Percentiles rank a stretch among this genome's conserved stretches.
Conservation (phyloP, 768 basidiomycete species). For the Arthromyces matolae region DNA sequence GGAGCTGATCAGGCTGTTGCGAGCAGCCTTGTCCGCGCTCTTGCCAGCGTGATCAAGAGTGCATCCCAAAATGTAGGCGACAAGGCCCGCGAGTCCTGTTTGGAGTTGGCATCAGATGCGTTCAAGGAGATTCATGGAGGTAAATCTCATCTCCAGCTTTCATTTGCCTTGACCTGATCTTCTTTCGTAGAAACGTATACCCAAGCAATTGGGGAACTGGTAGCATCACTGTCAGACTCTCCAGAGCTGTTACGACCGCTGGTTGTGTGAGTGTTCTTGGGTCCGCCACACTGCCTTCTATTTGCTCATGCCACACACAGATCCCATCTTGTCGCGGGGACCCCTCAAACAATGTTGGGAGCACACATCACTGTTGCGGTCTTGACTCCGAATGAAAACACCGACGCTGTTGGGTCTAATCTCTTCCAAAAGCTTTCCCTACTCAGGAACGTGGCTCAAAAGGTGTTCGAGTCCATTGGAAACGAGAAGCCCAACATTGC, state of each 20-base stretch:
- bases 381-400: constrained; percentile 48
- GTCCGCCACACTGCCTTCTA: neutral
- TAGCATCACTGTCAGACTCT: constrained; percentile 60
- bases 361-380: constrained; percentile 60
- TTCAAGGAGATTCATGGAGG: constrained; percentile 74
- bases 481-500: constrained; percentile 70
- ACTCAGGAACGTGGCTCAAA: constrained; percentile 63
- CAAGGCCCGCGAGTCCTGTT: constrained; percentile 64
- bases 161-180: neutral
- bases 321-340: constrained; percentile 60
- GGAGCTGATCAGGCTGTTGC: constrained; percentile 67
- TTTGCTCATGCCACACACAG: constrained; percentile 29
- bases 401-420: constrained; percentile 32
- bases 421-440: constrained; percentile 66
- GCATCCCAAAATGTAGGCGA: constrained; percentile 75
- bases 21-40: constrained; percentile 68
- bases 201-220: constrained; percentile 58
- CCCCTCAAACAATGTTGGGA: constrained; percentile 59
- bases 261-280: constrained; percentile 50
- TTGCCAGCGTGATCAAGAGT: constrained; percentile 70
- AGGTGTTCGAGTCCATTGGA: constrained; percentile 64
- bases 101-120: constrained; percentile 74
- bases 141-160: constrained; percentile 23
- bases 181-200: constrained; percentile 58
- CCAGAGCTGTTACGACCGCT: constrained; percentile 62